Base-by-base conservation (phyloP, 73 alveolate genomes). In the Paramecium octaurelia region DNA sequence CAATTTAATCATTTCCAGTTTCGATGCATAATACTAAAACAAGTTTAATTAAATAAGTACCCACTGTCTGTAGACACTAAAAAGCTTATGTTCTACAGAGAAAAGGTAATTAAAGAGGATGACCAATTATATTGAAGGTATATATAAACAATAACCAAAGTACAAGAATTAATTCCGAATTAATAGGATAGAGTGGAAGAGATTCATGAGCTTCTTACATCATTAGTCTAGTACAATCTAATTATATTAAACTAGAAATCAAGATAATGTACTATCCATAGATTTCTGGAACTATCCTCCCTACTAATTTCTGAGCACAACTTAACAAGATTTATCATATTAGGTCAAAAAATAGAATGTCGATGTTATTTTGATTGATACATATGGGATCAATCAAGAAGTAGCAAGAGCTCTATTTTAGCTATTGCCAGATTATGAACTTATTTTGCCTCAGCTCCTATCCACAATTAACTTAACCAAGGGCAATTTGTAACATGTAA, bases 401-500 rank as follows among this genome's bases (percentile, higher is more conserved):
- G 31, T 23, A 73, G 91, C 77, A 11, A 40, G 38, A 80, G 18
- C 18, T 35, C 59, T 73, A 12, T 80, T 31, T 44, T 64, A 24
- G 23, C 50, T 31, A 0, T 42, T 44, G 2, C 76, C 46, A 8
- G 91, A 80, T 20, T 80, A 44, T 12, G 75, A 44, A 23, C 18
- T 40, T 27, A 31, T 38, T 46, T 42, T 80, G 29, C 48, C 91
- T 20, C n/a, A 24, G 48, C 46, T 80, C 3, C 71, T 80, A 2
- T 27, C 73, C n/a, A 24, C 70, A 18, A 31, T 80, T 14, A 80
- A 80, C 57, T 0, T 80, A 8, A 8, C 48, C 20, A 80, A 24
- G 75, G 91, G 91, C 0, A 24, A 80, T 40, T n/a, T 80, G 24
- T 80, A 80, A 43, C 44, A 80, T 31, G 91, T 80, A 80, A 44